Evolutionary conservation across 176 grass and related monocot genomes (phyloP).

Genomic region (Hyparrhenia diplandra): DNA sequence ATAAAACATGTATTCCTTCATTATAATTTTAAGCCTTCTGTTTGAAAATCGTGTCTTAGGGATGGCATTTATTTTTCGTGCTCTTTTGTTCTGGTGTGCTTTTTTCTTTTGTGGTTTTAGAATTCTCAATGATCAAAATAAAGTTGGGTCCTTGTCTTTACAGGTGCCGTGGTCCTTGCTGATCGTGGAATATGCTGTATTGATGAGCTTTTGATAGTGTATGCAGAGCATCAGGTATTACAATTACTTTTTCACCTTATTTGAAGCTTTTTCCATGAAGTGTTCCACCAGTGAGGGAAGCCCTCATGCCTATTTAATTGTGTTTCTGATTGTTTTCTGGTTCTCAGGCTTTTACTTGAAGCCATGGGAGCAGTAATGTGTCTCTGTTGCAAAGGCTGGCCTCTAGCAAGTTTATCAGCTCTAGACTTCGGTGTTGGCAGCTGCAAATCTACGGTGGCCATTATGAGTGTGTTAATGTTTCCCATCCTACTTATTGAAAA

Average conservation of each 20-base stretch:
- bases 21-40: neutral
- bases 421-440: slow-evolving; percentile 89
- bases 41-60: neutral
- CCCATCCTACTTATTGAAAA: slow-evolving; percentile 13
- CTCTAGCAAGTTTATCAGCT: slow-evolving; percentile 91
- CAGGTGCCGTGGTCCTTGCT: slow-evolving; percentile 96
- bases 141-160: neutral
- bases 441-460: slow-evolving; percentile 95
- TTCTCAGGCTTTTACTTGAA: slow-evolving; percentile 89
- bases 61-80: neutral
- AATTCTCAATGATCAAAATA: slow-evolving; percentile 14
- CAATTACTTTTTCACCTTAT: neutral
- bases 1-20: neutral
- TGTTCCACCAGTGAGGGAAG: neutral
- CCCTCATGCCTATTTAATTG: neutral
- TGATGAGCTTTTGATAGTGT: slow-evolving; percentile 97
- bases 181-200: slow-evolving; percentile 92
- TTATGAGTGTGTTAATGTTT: slow-evolving; percentile 77
- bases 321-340: slow-evolving; percentile 39
- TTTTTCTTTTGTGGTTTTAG: neutral
- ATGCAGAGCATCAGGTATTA: slow-evolving; percentile 80
- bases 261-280: slow-evolving; percentile 22
- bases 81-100: neutral
- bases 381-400: slow-evolving; percentile 96
- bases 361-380: slow-evolving; percentile 99